Percentiles rank a stretch among this genome's conserved stretches.
Evolutionary conservation across 176 grass and related monocot species (phyloP).

Genomic region (Oryza coarctata): DNA sequence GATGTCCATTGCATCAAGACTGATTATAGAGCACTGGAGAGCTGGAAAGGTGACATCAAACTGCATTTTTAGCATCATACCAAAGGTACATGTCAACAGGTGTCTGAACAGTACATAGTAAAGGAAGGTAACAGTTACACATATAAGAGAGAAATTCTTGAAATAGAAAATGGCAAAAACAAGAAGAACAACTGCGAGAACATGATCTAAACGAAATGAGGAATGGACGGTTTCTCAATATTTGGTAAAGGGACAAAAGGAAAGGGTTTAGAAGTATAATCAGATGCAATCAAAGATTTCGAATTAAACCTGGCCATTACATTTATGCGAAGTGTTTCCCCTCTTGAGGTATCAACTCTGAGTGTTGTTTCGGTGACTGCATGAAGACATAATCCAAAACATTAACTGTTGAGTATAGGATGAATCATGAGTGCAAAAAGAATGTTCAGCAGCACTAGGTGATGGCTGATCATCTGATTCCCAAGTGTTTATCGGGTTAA

Average conservation of each 20-base stretch:
- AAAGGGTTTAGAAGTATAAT: not conserved
- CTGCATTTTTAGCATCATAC: constrained; percentile 56
- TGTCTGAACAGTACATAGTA: constrained; percentile 18
- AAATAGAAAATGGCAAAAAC: not conserved
- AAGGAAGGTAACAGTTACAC: constrained; percentile 1
- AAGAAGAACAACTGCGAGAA: not conserved
- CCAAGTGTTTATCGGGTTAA: not conserved
- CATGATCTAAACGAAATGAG: not conserved
- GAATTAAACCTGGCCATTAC: constrained; percentile 36
- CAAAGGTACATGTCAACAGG: constrained; percentile 33
- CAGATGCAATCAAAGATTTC: not conserved
- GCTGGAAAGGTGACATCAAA: constrained; percentile 96
- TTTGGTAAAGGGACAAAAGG: constrained; percentile 3
- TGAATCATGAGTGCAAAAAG: constrained; percentile 3
- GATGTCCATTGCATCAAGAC: constrained; percentile 93
- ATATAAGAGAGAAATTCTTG: constrained; percentile 10
- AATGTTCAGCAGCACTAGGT: not conserved
- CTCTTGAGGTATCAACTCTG: constrained; percentile 89
- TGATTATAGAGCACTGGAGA: constrained; percentile 92
- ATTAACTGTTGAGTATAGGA: constrained; percentile 8
- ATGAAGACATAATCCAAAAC: constrained; percentile 86
- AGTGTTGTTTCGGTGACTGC: constrained; percentile 83
- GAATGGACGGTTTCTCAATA: not conserved
- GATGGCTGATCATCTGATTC: not conserved
- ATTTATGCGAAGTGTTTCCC: constrained; percentile 89